Conservation (phyloP, 768 basidiomycete genomes). For the Suillus bovinus region DNA sequence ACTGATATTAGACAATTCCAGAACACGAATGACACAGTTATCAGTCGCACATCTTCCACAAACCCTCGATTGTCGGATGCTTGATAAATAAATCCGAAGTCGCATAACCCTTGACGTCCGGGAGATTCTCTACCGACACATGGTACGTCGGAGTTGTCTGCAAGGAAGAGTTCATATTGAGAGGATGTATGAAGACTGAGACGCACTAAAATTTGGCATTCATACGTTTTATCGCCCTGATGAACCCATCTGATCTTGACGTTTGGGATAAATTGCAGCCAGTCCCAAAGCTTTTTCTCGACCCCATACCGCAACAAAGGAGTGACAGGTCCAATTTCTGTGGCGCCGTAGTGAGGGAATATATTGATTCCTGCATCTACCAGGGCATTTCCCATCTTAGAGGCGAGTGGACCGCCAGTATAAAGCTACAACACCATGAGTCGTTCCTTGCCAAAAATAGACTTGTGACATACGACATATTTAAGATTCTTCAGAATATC, state of each 20-base stretch:
- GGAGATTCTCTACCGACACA: constrained; percentile 33
- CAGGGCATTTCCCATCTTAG: constrained; percentile 35
- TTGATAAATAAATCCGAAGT: constrained; percentile 44
- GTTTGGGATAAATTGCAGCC: constrained; percentile 27
- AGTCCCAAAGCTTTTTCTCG: constrained; percentile 35
- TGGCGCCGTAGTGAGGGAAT: constrained; percentile 39
- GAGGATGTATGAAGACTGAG: background rate
- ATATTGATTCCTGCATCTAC: constrained; percentile 34
- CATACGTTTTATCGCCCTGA: constrained; percentile 35
- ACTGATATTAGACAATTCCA: background rate
- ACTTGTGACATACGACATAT: constrained; percentile 24
- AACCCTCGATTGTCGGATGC: constrained; percentile 43
- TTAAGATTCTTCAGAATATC: constrained; percentile 25
- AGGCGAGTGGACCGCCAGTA: constrained; percentile 39
- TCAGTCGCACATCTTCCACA: constrained; percentile 35
- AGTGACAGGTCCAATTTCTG: constrained; percentile 19
- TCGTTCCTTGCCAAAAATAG: no score
- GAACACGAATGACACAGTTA: background rate
- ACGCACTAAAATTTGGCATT: constrained; percentile 40
- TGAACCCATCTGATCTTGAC: constrained; percentile 30
- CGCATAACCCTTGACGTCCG: constrained; percentile 41
- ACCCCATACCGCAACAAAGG: constrained; percentile 17
- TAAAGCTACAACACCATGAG: constrained; percentile 27
- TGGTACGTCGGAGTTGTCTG: constrained; percentile 11
- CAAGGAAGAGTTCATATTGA: background rate